Evolutionary conservation across 306 rosid species (phyloP), one percentile per base, ranked within the genome.

Genomic region (Cicer yamashitae): DNA sequence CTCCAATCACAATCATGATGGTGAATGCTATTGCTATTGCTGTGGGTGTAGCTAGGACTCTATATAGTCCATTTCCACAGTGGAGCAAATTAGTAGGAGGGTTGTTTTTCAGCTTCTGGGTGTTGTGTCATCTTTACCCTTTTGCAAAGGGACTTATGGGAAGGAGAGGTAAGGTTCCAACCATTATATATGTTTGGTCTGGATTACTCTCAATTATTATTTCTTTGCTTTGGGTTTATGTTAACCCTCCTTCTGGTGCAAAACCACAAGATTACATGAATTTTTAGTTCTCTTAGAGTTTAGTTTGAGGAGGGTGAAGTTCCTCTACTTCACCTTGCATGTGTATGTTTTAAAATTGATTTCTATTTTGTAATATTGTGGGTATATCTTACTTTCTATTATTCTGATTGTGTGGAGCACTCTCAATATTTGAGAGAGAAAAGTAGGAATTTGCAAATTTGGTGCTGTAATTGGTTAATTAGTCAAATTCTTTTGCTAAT

Each of bases 91-190:
- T 92, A 1, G 80, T 90, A 6, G 97, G 96, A 73, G 97, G 97
- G 6, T 93, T 92, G 79, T 92, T 90, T 84, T 90, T 92, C 85
- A 88, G 96, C 76, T 90, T 92, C 62, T 92, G 97, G 97, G 97
- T 92, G 1, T 66, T 92, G 34, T 85, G 91, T 70, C 97, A 92
- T 83, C 93, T 92, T 65, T 92, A 85, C 70, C 97, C 97, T 0
- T 90, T 92, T 77, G 93, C 92, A 5, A 90, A 90, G 65, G 97
- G 97, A 15, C 67, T 90, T 74, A 77, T 92, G 97, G 97, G 97
- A 51, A 87, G 86, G 69, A 84, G 89, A 78, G 96, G 96, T 48
- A 87, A 59, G 77, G 90, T 92, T 74, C 97, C 97, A 7, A 92
- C 97, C 48, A 90, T 92, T 2, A 77, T 92, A 8, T 92, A 85